Conservation (phyloP, 176 grass and related monocot genomes). For the Melocanna baccifera region DNA sequence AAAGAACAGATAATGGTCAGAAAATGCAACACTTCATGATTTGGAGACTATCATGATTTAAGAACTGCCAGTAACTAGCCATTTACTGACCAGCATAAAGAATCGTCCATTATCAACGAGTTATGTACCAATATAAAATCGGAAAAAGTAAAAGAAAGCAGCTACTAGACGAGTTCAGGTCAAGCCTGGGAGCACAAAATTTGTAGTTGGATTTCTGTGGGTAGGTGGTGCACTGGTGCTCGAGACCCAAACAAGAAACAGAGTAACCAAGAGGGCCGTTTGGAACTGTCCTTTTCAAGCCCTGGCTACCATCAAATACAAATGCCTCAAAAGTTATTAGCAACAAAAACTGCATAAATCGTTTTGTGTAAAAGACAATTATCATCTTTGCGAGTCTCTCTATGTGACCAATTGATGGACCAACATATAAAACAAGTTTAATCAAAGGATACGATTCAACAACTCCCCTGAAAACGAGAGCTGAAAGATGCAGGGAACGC, state of each 20-base stretch:
- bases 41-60: neutral
- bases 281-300: constrained; percentile 11
- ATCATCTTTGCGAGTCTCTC: constrained; percentile 3
- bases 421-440: neutral
- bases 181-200: neutral
- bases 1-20: constrained; percentile 20
- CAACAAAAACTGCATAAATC: neutral
- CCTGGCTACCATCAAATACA: neutral
- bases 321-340: neutral
- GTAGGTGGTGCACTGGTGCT: neutral
- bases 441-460: constrained; percentile 14
- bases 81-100: neutral
- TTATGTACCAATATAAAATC: neutral
- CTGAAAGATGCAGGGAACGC: constrained; percentile 13
- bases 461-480: constrained; percentile 32
- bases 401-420: neutral
- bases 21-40: neutral
- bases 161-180: neutral
- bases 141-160: neutral
- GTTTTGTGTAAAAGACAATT: neutral
- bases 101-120: neutral
- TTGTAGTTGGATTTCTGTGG: neutral
- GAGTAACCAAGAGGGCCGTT: neutral
- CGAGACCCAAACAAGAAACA: neutral
- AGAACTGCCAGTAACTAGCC: neutral